Percentiles rank a stretch among this genome's conserved stretches.
Evolutionary conservation across 2,329 filamentous ascomycete genomes (phyloP).

Genomic region (Fusarium stilboides): DNA sequence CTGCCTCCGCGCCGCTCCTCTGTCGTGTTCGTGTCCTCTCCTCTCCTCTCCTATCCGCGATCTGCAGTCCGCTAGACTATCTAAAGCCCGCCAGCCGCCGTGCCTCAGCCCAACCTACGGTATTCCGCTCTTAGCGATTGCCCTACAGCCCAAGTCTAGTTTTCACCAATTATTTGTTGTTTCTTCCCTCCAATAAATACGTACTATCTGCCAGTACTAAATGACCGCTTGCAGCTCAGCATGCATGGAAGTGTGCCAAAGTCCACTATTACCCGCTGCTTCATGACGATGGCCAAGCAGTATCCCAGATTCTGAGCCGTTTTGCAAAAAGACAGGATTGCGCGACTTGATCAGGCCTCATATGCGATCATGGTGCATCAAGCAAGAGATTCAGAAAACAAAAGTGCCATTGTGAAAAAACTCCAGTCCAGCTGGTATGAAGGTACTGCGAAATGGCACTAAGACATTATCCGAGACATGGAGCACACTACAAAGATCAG

Average conservation of each 20-base stretch:
- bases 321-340: slow-evolving; percentile 9
- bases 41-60: slow-evolving; percentile 17
- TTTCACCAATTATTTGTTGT: slow-evolving; percentile 11
- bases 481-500: neutral
- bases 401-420: slow-evolving; percentile 17
- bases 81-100: slow-evolving; percentile 27
- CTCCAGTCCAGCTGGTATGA: neutral
- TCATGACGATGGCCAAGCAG: slow-evolving; percentile 42
- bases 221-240: slow-evolving; percentile 36
- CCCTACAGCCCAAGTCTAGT: no score
- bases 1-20: slow-evolving; percentile 18
- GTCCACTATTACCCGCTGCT: slow-evolving; percentile 43
- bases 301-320: slow-evolving; percentile 15
- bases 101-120: slow-evolving; percentile 13
- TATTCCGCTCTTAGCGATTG: slow-evolving; percentile 8
- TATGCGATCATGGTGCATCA: slow-evolving; percentile 23
- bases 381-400: slow-evolving; percentile 16
- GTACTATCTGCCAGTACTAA: neutral
- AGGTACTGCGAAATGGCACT: slow-evolving; percentile 20
- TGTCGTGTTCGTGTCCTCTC: slow-evolving; percentile 9
- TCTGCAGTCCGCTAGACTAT: slow-evolving; percentile 34
- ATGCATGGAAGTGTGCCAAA: slow-evolving; percentile 14
- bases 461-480: slow-evolving; percentile 25
- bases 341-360: slow-evolving; percentile 24
- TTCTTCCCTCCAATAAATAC: slow-evolving; percentile 11